Evolutionary conservation across 371 early-diverging fungal genomes (phyloP), one percentile per base, ranked within the genome.

Genomic region (Mucor piriformis): DNA sequence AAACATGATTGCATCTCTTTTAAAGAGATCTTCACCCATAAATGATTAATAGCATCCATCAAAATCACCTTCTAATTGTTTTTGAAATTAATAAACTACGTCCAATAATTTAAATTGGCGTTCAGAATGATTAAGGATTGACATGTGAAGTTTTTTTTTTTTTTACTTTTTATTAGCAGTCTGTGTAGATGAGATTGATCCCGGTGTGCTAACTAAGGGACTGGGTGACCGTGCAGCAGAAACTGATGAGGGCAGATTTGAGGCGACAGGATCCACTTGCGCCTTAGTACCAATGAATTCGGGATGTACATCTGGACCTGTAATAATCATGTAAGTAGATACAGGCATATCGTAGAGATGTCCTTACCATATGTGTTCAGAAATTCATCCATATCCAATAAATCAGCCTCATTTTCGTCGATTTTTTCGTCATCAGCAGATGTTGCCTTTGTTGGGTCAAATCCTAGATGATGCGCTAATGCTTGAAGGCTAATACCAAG

Each of bases 381-480:
- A n/a, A 71, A 69, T 21, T 71, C 67, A 44, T 72, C 72, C 69
- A 69, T 68, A 27, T 72, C 67, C 10, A 69, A 46, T 15, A 71
- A 64, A 43, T 66, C 69, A 18, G 46, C 51, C 18, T 55, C 64
- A 16, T 51, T 42, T 4, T 50, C 61, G 3, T 21, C 50, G 12
- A 3, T 35, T 20, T 15, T 29, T 5, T 15, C 18, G 2, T 44
- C 34, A 18, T 32, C n/a, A 1, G 10, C n/a, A 4, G 43, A 3
- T 32, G 34, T 11, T 15, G 1, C 42, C 18, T 70, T 57, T 1
- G 60, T 37, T 18, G 76, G 65, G 38, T 76, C 72, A 56, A 76
- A 72, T 1, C 76, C 79, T 27, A 79, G 65, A 43, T 79, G 72
- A 12, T 73, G 64, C n/a, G 72, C 75, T 3, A 78, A 46, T 16